Percentiles rank a stretch among this genome's conserved stretches.
phyloP scores from a whole-genome alignment of 371 early-diverging fungal species.

The Basidiobolus meristosporus region DNA sequence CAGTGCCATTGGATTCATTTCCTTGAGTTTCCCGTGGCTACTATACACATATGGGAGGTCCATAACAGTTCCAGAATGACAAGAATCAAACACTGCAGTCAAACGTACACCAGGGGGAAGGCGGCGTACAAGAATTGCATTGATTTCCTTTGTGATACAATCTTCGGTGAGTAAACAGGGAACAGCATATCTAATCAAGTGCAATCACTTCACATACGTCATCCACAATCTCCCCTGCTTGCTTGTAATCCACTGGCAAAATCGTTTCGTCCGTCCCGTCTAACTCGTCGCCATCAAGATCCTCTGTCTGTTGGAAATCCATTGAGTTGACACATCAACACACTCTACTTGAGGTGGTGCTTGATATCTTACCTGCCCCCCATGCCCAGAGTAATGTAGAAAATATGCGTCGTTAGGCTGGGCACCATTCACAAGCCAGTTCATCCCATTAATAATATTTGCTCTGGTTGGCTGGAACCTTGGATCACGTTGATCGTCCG shows the following conservation, averaged over 20 bases:
- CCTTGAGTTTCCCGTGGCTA: conserved; percentile 40
- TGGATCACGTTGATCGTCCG: conserved; percentile 61
- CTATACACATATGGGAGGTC: conserved; percentile 79
- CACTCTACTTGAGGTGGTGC: too few species aligned
- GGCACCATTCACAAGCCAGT: conserved; percentile 74
- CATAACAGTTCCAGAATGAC: conserved; percentile 73
- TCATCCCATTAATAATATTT: conserved; percentile 74
- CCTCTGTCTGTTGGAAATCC: conserved; percentile 16
- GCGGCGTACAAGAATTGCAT: conserved; percentile 60
- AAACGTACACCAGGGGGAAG: conserved; percentile 76
- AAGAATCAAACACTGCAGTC: conserved; percentile 76
- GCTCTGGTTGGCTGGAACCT: conserved; percentile 47
- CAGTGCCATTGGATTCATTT: conserved; percentile 25
- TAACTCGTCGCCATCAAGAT: conserved; percentile 61
- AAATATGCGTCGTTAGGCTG: conserved; percentile 67
- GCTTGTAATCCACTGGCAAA: conserved; percentile 65
- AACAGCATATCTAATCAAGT: background rate
- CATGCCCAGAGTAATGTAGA: conserved; percentile 86
- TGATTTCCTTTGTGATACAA: conserved; percentile 23
- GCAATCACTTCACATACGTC: too few species aligned
- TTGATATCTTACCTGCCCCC: conserved; percentile 37
- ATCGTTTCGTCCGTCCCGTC: conserved; percentile 73
- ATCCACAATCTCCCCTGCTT: conserved; percentile 66
- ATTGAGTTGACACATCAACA: too few species aligned
- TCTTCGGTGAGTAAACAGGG: background rate